Evolutionary conservation across 2,329 filamentous ascomycete genomes (phyloP).

Genomic region (Apiospora pterosperma): DNA sequence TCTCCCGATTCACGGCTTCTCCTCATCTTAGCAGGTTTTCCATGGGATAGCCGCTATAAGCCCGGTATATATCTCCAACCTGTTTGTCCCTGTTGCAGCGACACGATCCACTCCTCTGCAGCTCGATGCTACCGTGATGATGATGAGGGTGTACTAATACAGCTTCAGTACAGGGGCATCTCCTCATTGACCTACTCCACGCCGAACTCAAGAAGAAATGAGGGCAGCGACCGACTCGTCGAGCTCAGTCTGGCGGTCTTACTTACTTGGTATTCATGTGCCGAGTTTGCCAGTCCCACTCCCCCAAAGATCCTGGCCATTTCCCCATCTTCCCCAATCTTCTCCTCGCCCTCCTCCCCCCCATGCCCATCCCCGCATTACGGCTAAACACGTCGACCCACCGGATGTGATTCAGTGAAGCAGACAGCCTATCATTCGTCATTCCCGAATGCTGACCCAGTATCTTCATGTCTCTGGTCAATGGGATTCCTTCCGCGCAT

Average conservation of each 20-base stretch:
- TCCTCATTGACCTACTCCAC: not conserved
- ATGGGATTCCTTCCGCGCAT: not conserved
- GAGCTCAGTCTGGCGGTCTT: not conserved
- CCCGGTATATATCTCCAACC: not conserved
- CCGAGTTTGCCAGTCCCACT: not conserved
- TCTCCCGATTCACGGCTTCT: not conserved
- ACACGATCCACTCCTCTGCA: not conserved
- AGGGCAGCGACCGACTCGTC: not conserved
- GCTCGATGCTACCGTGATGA: not conserved
- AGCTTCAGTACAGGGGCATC: no score
- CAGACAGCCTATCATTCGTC: not conserved
- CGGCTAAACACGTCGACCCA: not conserved
- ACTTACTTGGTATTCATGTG: not conserved
- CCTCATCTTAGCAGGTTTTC: not conserved
- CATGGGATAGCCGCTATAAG: not conserved
- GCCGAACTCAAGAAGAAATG: not conserved
- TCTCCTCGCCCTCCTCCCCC: no score
- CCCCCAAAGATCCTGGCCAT: not conserved
- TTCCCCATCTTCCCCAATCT: slow-evolving; percentile 3
- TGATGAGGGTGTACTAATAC: not conserved
- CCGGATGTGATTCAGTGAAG: no score
- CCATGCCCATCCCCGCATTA: slow-evolving; percentile 2
- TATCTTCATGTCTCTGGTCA: not conserved
- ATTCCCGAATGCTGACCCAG: not conserved
- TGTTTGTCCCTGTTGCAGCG: not conserved